Evolutionary conservation across 2,329 filamentous ascomycete genomes (phyloP).

Genomic region (Sarocladiaceae sp.): DNA sequence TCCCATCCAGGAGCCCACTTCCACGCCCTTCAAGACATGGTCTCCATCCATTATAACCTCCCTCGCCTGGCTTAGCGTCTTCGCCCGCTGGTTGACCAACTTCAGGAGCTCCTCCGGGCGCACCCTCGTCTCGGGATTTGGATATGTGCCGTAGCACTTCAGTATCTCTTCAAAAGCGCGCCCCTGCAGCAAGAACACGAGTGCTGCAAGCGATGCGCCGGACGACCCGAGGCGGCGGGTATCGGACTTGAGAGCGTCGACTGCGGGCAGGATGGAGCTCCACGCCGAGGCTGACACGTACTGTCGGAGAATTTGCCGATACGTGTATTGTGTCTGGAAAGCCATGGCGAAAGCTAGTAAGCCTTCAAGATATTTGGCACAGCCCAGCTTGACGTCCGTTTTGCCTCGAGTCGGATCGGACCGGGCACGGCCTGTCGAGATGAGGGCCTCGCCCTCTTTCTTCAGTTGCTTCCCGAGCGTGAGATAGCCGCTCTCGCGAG

Average conservation of each 20-base stretch:
- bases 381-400: conserved; percentile 32
- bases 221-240: conserved; percentile 27
- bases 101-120: background rate
- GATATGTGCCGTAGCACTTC: conserved; percentile 25
- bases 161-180: conserved; percentile 40
- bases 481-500: conserved; percentile 20
- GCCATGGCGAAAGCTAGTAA: conserved; percentile 47
- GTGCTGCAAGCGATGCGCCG: conserved; percentile 33
- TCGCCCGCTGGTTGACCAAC: conserved; percentile 13
- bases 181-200: conserved; percentile 38
- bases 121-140: conserved; percentile 11
- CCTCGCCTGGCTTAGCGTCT: conserved; percentile 23
- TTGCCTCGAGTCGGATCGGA: conserved; percentile 17
- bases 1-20: conserved; percentile 34
- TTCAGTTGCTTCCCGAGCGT: conserved; percentile 45
- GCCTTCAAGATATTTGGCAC: conserved; percentile 41
- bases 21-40: conserved; percentile 17
- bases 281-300: conserved; percentile 34
- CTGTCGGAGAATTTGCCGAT: conserved; percentile 36
- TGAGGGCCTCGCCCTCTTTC: conserved; percentile 41
- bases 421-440: conserved; percentile 24
- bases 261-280: conserved; percentile 38
- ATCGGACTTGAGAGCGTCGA: conserved; percentile 32
- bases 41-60: background rate
- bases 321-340: conserved; percentile 43